Base-by-base conservation (phyloP, 345 rosid species). In the Eutrema japonicum region DNA sequence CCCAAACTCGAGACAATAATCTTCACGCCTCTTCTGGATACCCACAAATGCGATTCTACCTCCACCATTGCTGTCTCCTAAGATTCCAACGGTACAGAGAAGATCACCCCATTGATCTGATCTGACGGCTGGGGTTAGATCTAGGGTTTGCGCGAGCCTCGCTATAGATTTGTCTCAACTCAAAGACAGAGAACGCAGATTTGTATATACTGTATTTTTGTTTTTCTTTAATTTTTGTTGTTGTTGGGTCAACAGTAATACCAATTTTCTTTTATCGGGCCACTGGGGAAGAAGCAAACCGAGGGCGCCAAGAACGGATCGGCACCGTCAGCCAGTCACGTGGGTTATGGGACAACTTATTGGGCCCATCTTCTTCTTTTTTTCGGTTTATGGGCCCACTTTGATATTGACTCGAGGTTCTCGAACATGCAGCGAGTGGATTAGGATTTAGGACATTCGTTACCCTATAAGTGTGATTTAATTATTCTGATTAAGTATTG, bases 261-360 rank as follows among this genome's bases (percentile, higher is more conserved):
- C 6, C 7, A 0, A 29, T 14, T 10, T 40, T 60, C 10, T 43
- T 53, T 22, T 7, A 50, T 60, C 53, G 63, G 69, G 59, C 70
- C 55, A 49, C 26, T 64, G 6, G 62, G 33, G 64, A 74, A 36
- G 77, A 55, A 41, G 65, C 8, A 68, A 69, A 60, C 64, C 35
- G 59, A 66, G 62, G 56, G 72, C 77, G 77, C 71, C 61, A 61
- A 62, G 66, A 84, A 49, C 80, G 82, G 82, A 83, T 82, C 83
- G 76, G 78, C 71, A 66, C 53, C 66, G 82, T 82, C 83, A 81
- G 74, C 70, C 74, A 66, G 38, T 67, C 77, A 79, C 80, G 77
- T 81, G 87, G 66, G 61, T 62, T 42, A 13, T 63, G 65, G 64
- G 60, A 63, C 72, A 45, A n/a, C 48, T 51, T 50, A 14, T 53